Evolutionary conservation across 306 rosid genomes (phyloP).

Genomic region (Comarum palustre): DNA sequence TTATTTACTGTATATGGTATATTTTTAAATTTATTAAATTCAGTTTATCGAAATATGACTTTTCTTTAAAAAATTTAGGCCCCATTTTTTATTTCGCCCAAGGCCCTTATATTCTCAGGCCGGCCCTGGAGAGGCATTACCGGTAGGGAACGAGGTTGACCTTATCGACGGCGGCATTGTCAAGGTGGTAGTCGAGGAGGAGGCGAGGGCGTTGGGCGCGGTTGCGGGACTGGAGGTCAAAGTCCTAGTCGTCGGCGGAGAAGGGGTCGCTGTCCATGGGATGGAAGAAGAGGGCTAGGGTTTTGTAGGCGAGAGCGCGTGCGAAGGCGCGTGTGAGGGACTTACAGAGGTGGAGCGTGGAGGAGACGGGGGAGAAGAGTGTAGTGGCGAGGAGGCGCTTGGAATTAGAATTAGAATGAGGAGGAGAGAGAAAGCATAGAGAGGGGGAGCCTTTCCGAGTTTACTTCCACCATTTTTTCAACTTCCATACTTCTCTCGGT

Average conservation of each 20-base stretch:
- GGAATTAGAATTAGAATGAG: not conserved
- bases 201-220: conserved; percentile 55
- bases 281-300: conserved; percentile 46
- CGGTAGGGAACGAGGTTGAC: conserved; percentile 58
- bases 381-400: not conserved
- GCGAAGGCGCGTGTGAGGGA: conserved; percentile 45
- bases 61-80: no score
- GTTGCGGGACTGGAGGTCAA: conserved; percentile 32
- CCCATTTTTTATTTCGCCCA: no score
- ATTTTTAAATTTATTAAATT: no score
- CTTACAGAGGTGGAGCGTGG: conserved; percentile 66
- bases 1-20: no score
- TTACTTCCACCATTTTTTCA: no score
- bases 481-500: no score
- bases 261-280: conserved; percentile 49
- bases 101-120: no score
- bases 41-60: no score
- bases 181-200: conserved; percentile 36
- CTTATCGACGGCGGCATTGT: conserved; percentile 29
- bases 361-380: conserved; percentile 43
- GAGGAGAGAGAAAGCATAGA: conserved; percentile 53
- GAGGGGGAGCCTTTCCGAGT: conserved; percentile 53
- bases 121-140: not conserved
- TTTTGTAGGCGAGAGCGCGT: conserved; percentile 49
- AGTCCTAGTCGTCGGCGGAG: conserved; percentile 44